These are phyloP conservation scores for Cucurbita maxima DNA, from an alignment of 306 rosid species.

Conservation along the genomic window DNA sequence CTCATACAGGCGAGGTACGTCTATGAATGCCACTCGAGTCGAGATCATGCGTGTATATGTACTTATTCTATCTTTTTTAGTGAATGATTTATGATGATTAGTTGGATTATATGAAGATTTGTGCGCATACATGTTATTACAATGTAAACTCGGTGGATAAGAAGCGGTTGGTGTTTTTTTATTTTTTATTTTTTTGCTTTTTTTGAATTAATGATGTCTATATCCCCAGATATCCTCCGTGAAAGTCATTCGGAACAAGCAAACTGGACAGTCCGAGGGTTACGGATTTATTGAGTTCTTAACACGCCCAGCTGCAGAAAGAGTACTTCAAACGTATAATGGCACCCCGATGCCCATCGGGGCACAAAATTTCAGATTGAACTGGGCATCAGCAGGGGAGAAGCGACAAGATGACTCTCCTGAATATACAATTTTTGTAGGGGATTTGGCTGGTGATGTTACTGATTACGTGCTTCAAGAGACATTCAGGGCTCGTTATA, in stretches of 20 bases:
- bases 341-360: conserved; percentile 86
- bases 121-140: too few species aligned
- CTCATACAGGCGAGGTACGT: conserved; percentile 69
- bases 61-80: neutral
- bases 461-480: conserved; percentile 65
- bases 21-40: neutral
- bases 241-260: conserved; percentile 85
- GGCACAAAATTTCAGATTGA: conserved; percentile 63
- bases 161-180: neutral
- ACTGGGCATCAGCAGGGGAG: conserved; percentile 94
- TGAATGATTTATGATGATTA: neutral
- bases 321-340: conserved; percentile 52
- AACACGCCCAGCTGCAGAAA: conserved; percentile 60
- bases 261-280: conserved; percentile 67
- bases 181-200: neutral
- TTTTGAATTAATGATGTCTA: conserved; percentile 1
- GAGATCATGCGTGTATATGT: neutral
- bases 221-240: conserved; percentile 38
- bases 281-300: conserved; percentile 81
- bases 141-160: neutral
- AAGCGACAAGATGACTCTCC: conserved; percentile 78
- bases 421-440: conserved; percentile 76
- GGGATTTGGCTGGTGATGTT: conserved; percentile 92
- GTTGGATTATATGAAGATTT: neutral
- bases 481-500: conserved; percentile 43